Evolutionary conservation across 1,284 basidiomycete species (phyloP).

Genomic region (Papiliotrema laurentii): DNA sequence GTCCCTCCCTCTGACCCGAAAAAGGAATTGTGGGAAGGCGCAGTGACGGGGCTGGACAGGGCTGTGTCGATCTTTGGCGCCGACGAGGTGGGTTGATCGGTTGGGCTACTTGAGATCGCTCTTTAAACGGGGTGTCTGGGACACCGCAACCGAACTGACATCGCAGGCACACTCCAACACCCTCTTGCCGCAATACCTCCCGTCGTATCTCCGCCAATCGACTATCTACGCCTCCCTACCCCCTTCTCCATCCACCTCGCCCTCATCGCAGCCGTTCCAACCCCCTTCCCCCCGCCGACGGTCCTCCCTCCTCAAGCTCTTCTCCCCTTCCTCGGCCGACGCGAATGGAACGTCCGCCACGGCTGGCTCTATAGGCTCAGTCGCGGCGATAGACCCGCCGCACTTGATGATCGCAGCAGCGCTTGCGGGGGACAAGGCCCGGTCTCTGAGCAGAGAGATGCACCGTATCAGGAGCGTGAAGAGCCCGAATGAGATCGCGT

Average conservation of each 20-base stretch:
- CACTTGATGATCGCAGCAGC: constrained; percentile 45
- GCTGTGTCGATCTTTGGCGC: constrained; percentile 65
- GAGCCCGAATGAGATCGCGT: constrained; percentile 43
- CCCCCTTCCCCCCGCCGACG: constrained; percentile 35
- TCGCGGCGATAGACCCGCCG: constrained; percentile 34
- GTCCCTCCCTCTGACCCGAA: constrained; percentile 69
- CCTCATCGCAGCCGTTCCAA: constrained; percentile 38
- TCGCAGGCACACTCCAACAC: background rate
- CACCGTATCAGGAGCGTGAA: constrained; percentile 50
- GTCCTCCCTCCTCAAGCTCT: constrained; percentile 43
- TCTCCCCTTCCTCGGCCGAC: constrained; percentile 25
- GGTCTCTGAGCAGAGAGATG: constrained; percentile 43
- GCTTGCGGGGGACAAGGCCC: constrained; percentile 32
- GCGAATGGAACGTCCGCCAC: background rate
- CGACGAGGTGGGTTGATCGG: constrained; percentile 60
- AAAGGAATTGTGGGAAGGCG: constrained; percentile 90
- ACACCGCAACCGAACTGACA: too few species aligned
- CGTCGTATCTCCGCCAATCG: constrained; percentile 24
- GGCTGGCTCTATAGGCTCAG: too few species aligned
- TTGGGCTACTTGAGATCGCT: too few species aligned
- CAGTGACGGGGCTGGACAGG: constrained; percentile 62
- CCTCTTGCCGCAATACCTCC: constrained; percentile 2
- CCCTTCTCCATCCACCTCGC: constrained; percentile 38
- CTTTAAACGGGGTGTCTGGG: background rate
- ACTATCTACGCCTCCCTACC: constrained; percentile 49